Evolutionary conservation across 257 asterid species (phyloP).

Genomic region (Ehretia macrophylla): DNA sequence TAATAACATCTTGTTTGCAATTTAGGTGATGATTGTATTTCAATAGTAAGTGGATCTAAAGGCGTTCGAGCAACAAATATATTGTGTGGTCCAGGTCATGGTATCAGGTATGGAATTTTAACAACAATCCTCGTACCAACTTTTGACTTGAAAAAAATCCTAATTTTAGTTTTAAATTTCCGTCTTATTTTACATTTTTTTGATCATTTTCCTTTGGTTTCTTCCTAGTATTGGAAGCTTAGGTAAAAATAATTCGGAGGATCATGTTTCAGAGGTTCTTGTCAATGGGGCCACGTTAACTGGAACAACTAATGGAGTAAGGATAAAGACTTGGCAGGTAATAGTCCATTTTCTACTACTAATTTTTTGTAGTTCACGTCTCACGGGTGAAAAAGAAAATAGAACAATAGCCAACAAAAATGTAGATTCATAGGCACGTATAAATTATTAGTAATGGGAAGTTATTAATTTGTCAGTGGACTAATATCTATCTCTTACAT

Average conservation of each 20-base stretch:
- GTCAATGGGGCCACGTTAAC: slow-evolving; percentile 52
- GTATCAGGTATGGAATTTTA: slow-evolving; percentile 81
- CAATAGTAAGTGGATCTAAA: slow-evolving; percentile 74
- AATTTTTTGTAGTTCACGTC: too few relatives aligned
- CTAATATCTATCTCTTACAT: too few relatives aligned
- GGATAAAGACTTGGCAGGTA: slow-evolving; percentile 98
- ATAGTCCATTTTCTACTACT: neutral
- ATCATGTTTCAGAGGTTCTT: slow-evolving; percentile 52
- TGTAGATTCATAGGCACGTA: too few relatives aligned
- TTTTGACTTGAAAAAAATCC: neutral
- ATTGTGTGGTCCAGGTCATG: slow-evolving; percentile 93
- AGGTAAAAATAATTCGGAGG: slow-evolving; percentile 60
- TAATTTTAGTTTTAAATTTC: too few relatives aligned
- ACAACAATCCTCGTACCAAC: neutral
- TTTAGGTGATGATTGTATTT: slow-evolving; percentile 86
- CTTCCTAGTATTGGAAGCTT: slow-evolving; percentile 84
- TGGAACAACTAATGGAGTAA: slow-evolving; percentile 82
- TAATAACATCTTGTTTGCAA: too few relatives aligned
- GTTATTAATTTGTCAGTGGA: too few relatives aligned
- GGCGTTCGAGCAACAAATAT: slow-evolving; percentile 47
- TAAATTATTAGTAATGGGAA: too few relatives aligned
- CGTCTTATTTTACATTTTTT: neutral
- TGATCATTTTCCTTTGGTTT: neutral
- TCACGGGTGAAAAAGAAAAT: too few relatives aligned
- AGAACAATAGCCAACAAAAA: too few relatives aligned